A percentile compares a stretch with the other conserved stretches of the same genome.
phyloP scores from a whole-genome alignment of 2,329 filamentous ascomycete genomes.

The Colletotrichum musae region DNA sequence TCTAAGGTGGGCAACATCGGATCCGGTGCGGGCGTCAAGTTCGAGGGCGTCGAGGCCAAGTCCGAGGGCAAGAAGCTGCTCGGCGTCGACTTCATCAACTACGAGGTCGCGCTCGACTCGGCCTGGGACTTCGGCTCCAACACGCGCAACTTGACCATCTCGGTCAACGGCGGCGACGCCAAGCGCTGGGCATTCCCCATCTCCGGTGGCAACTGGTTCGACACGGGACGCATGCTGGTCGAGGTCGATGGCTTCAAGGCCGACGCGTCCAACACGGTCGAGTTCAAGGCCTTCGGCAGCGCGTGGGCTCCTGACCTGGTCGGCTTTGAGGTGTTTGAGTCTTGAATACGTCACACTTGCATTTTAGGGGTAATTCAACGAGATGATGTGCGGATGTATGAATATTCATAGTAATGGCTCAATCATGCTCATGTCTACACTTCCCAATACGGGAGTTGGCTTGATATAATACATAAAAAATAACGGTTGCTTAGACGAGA shows the following conservation, averaged over 20 bases:
- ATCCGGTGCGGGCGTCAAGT: slow-evolving; percentile 51
- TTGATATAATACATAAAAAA: slow-evolving; percentile 5
- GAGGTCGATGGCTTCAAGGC: slow-evolving; percentile 61
- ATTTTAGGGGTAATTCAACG: neutral
- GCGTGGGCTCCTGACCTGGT: slow-evolving; percentile 59
- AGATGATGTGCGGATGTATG: neutral
- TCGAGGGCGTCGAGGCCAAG: slow-evolving; percentile 50
- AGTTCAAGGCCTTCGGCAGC: slow-evolving; percentile 46
- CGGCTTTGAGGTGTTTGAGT: slow-evolving; percentile 52
- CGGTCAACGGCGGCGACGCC: slow-evolving; percentile 58
- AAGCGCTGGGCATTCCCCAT: slow-evolving; percentile 66
- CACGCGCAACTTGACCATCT: slow-evolving; percentile 64
- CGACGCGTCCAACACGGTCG: slow-evolving; percentile 55
- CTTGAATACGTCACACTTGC: neutral
- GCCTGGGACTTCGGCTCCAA: slow-evolving; percentile 58
- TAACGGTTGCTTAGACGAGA: neutral
- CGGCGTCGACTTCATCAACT: slow-evolving; percentile 67
- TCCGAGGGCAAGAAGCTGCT: slow-evolving; percentile 55
- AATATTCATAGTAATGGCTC: neutral
- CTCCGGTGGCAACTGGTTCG: slow-evolving; percentile 65
- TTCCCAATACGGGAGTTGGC: neutral
- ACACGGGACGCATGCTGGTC: slow-evolving; percentile 60
- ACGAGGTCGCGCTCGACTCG: slow-evolving; percentile 58
- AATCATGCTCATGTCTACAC: neutral
- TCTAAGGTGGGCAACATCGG: slow-evolving; percentile 59